Conservation (phyloP, 768 basidiomycete species). For the Hygrocybe punicea region DNA sequence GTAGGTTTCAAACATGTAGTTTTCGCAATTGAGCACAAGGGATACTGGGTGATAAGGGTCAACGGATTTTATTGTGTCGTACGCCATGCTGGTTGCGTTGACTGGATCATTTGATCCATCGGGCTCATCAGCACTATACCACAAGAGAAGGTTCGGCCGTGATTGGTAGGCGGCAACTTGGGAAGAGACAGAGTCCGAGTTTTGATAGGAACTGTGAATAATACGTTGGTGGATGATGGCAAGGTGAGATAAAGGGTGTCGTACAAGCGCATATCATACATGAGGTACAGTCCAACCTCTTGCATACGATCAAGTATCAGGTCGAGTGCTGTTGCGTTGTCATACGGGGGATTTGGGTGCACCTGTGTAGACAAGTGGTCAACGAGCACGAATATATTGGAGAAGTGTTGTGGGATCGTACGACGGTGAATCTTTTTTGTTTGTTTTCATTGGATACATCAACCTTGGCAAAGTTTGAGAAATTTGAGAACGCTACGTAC, state of each 20-base stretch:
- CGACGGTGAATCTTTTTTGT: constrained; percentile 38
- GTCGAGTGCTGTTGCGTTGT: constrained; percentile 55
- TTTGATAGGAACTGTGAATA: constrained; percentile 55
- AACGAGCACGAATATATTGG: constrained; percentile 26
- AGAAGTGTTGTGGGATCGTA: constrained; percentile 26
- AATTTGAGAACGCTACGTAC: constrained; percentile 45
- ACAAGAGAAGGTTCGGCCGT: constrained; percentile 63
- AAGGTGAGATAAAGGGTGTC: constrained; percentile 12
- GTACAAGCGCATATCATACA: constrained; percentile 77
- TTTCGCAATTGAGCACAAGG: constrained; percentile 60
- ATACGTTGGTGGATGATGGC: background rate
- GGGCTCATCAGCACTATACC: constrained; percentile 75
- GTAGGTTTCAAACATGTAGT: constrained; percentile 61
- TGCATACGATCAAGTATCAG: constrained; percentile 68
- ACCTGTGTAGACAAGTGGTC: constrained; percentile 42
- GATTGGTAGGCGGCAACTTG: constrained; percentile 69
- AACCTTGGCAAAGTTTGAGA: background rate
- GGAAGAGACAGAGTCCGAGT: constrained; percentile 55
- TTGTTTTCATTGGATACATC: background rate
- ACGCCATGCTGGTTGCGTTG: constrained; percentile 51
- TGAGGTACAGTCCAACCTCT: constrained; percentile 63
- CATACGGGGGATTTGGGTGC: constrained; percentile 68
- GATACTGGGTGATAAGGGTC: constrained; percentile 68
- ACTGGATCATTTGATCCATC: constrained; percentile 66
- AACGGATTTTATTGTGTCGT: constrained; percentile 55